Conservation (phyloP, 345 rosid genomes). For the Eucalyptus fibrosa region DNA sequence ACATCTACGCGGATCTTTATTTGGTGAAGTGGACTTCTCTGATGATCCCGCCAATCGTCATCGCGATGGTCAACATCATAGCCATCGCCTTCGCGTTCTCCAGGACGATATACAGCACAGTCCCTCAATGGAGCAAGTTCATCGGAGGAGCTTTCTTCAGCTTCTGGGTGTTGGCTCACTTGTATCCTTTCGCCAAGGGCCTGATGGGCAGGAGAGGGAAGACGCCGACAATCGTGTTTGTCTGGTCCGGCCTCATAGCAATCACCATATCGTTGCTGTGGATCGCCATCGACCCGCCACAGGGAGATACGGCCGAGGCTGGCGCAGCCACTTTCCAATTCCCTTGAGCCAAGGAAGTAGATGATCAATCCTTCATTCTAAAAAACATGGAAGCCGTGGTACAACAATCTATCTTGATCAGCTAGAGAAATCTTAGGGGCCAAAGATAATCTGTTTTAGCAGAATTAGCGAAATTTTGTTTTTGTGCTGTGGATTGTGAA, state of each 20-base stretch:
- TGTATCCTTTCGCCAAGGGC: slow-evolving; percentile 94
- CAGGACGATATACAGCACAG: slow-evolving; percentile 54
- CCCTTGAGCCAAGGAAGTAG: background rate
- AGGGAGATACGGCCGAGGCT: background rate
- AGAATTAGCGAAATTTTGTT: background rate
- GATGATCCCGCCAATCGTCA: slow-evolving; percentile 86
- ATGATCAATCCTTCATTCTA: background rate
- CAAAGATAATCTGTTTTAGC: background rate
- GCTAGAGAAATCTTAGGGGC: background rate
- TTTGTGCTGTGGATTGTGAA: background rate
- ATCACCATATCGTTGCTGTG: slow-evolving; percentile 74
- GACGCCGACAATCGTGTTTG: slow-evolving; percentile 87
- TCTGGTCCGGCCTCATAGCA: slow-evolving; percentile 92
- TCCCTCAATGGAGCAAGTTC: slow-evolving; percentile 76
- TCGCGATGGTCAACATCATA: slow-evolving; percentile 79
- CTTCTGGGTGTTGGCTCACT: slow-evolving; percentile 90
- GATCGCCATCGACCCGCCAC: slow-evolving; percentile 60
- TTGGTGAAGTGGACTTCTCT: slow-evolving; percentile 80
- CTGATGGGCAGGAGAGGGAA: slow-evolving; percentile 90
- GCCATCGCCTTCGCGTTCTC: slow-evolving; percentile 60
- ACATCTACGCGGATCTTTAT: slow-evolving; percentile 69
- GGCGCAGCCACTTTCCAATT: background rate
- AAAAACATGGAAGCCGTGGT: background rate
- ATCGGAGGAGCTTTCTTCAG: slow-evolving; percentile 91
- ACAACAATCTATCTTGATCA: background rate